phyloP scores from a whole-genome alignment of 495 filamentous ascomycete genomes.

The Thermothielavioides terrestris region DNA sequence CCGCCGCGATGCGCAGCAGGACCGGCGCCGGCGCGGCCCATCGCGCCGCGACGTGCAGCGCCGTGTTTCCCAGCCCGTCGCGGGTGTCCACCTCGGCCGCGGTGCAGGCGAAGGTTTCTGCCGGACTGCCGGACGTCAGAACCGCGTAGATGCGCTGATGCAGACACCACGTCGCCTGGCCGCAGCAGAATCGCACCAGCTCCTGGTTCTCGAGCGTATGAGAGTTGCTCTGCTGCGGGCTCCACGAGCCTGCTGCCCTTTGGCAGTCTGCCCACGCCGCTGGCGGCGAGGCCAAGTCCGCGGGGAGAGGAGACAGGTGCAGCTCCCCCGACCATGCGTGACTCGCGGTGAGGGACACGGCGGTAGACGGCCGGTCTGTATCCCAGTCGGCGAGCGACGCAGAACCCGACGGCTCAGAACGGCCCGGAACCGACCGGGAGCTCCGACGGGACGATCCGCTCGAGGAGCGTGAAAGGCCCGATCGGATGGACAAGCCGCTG shows the following conservation, averaged over 20 bases:
- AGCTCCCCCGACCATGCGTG: neutral
- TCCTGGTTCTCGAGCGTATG: conserved; percentile 9
- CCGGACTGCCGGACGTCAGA: neutral
- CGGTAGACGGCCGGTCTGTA: neutral
- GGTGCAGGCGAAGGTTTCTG: conserved; percentile 7
- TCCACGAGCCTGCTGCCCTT: no score
- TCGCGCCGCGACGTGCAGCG: conserved; percentile 12
- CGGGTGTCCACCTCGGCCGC: conserved; percentile 5
- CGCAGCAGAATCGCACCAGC: conserved; percentile 9
- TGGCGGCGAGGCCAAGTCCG: neutral
- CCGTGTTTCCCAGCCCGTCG: conserved; percentile 10
- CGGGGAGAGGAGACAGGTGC: neutral
- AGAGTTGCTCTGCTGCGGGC: neutral
- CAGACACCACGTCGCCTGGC: conserved; percentile 8
- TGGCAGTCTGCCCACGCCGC: neutral
- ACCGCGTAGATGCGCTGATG: conserved; percentile 13
- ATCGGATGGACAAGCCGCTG: conserved; percentile 11
- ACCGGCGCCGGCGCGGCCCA: conserved; percentile 11
- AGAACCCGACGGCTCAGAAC: neutral
- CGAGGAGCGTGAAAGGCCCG: conserved; percentile 3
- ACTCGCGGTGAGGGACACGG: neutral
- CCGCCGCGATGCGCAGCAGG: conserved; percentile 4
- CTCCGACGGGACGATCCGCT: conserved; percentile 1
- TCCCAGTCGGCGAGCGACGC: neutral
- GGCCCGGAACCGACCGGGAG: neutral